A percentile compares a stretch with the other conserved stretches of the same genome.
phyloP scores from a whole-genome alignment of 805 yeast species.

The Nakazawaea wyomingensis region DNA sequence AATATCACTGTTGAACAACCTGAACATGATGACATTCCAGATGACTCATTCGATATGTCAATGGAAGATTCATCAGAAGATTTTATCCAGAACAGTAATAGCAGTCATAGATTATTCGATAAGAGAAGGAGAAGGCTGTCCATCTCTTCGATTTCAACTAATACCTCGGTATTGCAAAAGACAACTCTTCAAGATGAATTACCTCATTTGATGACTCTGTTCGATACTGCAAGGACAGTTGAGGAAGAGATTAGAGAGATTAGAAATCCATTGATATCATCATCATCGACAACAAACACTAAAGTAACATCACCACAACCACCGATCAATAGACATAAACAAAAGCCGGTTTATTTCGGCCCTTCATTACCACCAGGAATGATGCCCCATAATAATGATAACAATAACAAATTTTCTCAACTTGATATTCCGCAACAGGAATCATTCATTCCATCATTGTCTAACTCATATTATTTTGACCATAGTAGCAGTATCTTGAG shows the following conservation, averaged over 20 bases:
- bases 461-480: constrained; percentile 5
- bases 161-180: constrained; percentile 36
- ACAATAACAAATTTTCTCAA: neutral
- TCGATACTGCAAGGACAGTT: constrained; percentile 53
- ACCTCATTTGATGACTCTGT: constrained; percentile 63
- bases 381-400: neutral
- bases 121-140: constrained; percentile 9
- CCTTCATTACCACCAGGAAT: constrained; percentile 7
- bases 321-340: too few species aligned
- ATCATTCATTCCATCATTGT: constrained; percentile 1
- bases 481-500: constrained; percentile 5
- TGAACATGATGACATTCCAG: constrained; percentile 1
- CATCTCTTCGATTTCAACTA: constrained; percentile 18
- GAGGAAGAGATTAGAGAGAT: constrained; percentile 42
- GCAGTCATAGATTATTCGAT: neutral
- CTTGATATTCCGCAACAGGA: constrained; percentile 2
- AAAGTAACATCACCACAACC: neutral
- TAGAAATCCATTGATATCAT: neutral
- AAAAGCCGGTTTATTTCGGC: constrained; percentile 7
- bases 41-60: neutral
- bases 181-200: constrained; percentile 59
- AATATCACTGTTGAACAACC: constrained; percentile 12
- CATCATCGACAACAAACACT: neutral
- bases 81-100: neutral
- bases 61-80: constrained; percentile 7